Evolutionary conservation across 1,139 yeast species (phyloP), one percentile per base, ranked within the genome.

Genomic region (Lodderomyces margitis): DNA sequence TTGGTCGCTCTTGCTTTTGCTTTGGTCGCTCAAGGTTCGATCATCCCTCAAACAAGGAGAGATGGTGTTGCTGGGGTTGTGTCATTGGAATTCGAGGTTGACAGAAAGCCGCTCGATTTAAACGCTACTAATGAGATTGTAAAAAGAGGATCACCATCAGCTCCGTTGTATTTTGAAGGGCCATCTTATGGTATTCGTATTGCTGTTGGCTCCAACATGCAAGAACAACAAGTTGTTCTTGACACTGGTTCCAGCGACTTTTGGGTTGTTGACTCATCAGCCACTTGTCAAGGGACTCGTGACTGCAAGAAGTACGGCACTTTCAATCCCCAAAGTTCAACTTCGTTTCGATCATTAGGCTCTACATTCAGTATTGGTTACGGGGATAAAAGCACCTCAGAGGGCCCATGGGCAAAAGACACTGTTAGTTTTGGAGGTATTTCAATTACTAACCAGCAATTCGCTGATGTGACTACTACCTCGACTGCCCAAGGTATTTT

Each of bases 331-430:
- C 21, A 31, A 4, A n/a, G 34, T 7, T 45, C 48, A 12, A 21
- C 37, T 5, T 24, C 46, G 2, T 38, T 37, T 7, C 30, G 44
- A 35, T 46, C 35, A 21, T 41, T 42, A 11, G 43, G 40, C 23
- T 30, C 37, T 20, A 7, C 10, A 10, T 50, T 49, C 36, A 7
- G 20, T 5, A 47, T 49, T 34, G 34, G 36, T 21, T 49, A 49
- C 24, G 50, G 39, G 16, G 52, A 49, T 40, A 36, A 42, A 2
- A 35, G 48, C 21, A 34, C 41, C 34, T 63, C 85, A 38, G 74
- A 77, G 58, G 71, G 78, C 43, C 61, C 69, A 43, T 82, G 87
- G 87, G 70, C 80, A 38, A 59, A 67, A 46, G 78, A 87, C 48
- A 38, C 40, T 49, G 21, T 53, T 23, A 35, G 25, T 14, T 34